Percentiles rank a stretch among this genome's conserved stretches.
Evolutionary conservation across 169 alveolate species (phyloP).

Genomic region (Plasmodium adleri): DNA sequence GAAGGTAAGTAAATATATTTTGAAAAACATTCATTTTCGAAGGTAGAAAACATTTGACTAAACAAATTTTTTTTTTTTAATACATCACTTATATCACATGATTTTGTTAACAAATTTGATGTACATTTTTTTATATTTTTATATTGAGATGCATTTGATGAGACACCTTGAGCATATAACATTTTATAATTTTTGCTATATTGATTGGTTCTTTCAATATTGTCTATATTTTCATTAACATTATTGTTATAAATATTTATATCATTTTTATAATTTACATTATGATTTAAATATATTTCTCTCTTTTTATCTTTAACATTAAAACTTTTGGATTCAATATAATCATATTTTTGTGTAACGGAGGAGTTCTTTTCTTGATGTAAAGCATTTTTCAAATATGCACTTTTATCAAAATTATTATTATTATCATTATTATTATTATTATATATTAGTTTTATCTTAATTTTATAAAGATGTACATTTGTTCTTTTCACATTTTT

Average conservation of each 20-base stretch:
- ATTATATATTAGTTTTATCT: constrained; percentile 22
- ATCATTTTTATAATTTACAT: background rate
- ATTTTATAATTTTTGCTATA: background rate
- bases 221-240: background rate
- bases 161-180: background rate
- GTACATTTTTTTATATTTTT: background rate
- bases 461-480: constrained; percentile 45
- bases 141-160: background rate
- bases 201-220: background rate
- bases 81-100: constrained; percentile 14
- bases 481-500: constrained; percentile 4
- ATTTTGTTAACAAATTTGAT: background rate
- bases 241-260: background rate
- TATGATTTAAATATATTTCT: constrained; percentile 4
- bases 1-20: constrained; percentile 47
- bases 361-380: background rate
- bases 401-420: background rate
- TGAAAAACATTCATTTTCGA: constrained; percentile 8
- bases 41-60: constrained; percentile 1
- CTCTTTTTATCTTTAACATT: too few species aligned
- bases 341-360: too few species aligned
- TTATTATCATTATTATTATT: background rate
- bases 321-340: too few species aligned
- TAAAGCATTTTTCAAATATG: background rate
- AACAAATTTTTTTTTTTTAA: constrained; percentile 5